These are phyloP conservation scores for Umbelopsis sp. DNA, from an alignment of 192 early-diverging fungal genomes.

Conservation along the genomic window DNA sequence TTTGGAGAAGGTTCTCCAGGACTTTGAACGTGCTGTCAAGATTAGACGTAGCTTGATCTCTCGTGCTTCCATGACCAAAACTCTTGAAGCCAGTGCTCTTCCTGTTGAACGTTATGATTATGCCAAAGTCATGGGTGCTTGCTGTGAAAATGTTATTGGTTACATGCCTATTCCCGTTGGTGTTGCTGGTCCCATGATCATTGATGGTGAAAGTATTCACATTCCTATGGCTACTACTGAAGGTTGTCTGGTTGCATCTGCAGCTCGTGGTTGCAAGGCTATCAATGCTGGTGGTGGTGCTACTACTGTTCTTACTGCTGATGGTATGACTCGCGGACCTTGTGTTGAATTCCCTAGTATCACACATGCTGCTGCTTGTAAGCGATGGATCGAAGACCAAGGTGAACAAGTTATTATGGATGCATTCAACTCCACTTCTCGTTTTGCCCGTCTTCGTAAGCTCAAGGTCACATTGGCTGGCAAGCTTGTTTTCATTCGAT, in stretches of 20 bases:
- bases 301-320: constrained; percentile 70
- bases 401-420: constrained; percentile 66
- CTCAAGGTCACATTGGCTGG: constrained; percentile 87
- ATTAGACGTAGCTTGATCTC: constrained; percentile 81
- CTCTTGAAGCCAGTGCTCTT: constrained; percentile 64
- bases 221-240: constrained; percentile 97
- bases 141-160: constrained; percentile 97
- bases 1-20: constrained; percentile 82
- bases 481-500: constrained; percentile 82
- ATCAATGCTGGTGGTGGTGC: constrained; percentile 88
- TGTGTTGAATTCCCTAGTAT: constrained; percentile 84
- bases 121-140: constrained; percentile 83
- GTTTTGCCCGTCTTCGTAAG: constrained; percentile 82
- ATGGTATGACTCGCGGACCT: constrained; percentile 94
- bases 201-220: constrained; percentile 81
- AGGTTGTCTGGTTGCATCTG: constrained; percentile 87
- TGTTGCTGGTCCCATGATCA: constrained; percentile 80
- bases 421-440: constrained; percentile 85
- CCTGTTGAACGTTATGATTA: constrained; percentile 91
- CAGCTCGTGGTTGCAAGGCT: constrained; percentile 93
- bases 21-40: constrained; percentile 82
- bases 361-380: constrained; percentile 63
- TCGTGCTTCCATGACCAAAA: constrained; percentile 63
- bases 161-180: constrained; percentile 92
- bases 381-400: constrained; percentile 72